Conservation (phyloP, 805 yeast species). For the Isabelozyma heimii region DNA sequence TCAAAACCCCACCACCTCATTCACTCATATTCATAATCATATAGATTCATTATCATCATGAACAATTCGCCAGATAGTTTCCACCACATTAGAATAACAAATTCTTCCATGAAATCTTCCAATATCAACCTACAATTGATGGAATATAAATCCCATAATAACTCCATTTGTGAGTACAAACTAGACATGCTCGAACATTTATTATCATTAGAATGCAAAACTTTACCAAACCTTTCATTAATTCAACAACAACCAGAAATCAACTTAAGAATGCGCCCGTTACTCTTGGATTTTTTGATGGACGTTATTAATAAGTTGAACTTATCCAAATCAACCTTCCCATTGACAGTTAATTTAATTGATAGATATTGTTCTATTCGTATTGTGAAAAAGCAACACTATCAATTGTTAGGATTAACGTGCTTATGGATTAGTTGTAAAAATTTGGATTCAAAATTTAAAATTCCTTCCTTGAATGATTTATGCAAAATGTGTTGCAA, state of each 20-base stretch:
- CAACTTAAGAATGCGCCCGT: slow-evolving; percentile 42
- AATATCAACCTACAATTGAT: slow-evolving; percentile 41
- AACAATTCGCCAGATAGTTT: slow-evolving; percentile 28
- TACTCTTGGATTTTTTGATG: slow-evolving; percentile 42
- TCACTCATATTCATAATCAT: neutral
- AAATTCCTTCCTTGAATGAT: slow-evolving; percentile 53
- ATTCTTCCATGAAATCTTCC: slow-evolving; percentile 34
- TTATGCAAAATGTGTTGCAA: slow-evolving; percentile 56
- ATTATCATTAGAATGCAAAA: slow-evolving; percentile 23
- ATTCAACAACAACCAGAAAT: slow-evolving; percentile 48
- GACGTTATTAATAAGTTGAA: slow-evolving; percentile 42
- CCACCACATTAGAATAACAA: slow-evolving; percentile 29
- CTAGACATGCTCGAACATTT: slow-evolving; percentile 39
- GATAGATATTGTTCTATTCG: slow-evolving; percentile 45
- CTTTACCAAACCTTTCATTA: slow-evolving; percentile 30
- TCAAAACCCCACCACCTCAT: neutral
- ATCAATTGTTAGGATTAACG: slow-evolving; percentile 43
- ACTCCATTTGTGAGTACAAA: slow-evolving; percentile 43
- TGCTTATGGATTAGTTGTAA: slow-evolving; percentile 45
- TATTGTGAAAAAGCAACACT: slow-evolving; percentile 44
- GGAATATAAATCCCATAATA: slow-evolving; percentile 47
- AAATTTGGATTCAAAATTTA: slow-evolving; percentile 53
- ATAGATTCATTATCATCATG: neutral
- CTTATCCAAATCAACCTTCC: slow-evolving; percentile 40
- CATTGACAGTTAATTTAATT: slow-evolving; percentile 43